These are phyloP conservation scores for Phaseolus coccineus DNA, from an alignment of 331 rosid species.

Conservation along the genomic window DNA sequence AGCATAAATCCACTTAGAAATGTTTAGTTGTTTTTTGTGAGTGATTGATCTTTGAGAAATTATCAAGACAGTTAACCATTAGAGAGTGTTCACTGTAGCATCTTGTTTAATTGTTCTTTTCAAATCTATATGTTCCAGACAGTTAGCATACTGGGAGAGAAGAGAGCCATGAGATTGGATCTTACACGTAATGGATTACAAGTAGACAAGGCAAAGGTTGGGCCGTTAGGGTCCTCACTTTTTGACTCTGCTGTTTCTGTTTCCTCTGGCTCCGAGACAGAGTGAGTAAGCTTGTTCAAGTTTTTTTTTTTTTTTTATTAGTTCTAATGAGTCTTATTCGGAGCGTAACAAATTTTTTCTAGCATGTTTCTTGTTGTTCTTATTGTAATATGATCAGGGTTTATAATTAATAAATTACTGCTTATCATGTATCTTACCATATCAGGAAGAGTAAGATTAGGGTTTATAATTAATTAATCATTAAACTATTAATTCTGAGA, in stretches of 20 bases:
- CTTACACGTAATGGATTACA: conserved; percentile 64
- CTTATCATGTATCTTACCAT: conserved; percentile 6
- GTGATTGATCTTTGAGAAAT: neutral
- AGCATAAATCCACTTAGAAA: too few species aligned
- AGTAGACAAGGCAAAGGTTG: conserved; percentile 91
- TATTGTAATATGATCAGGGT: conserved; percentile 25
- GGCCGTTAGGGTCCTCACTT: conserved; percentile 87
- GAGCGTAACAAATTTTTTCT: conserved; percentile 28
- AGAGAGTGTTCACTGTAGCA: conserved; percentile 10
- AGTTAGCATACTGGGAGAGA: conserved; percentile 69
- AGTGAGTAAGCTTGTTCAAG: conserved; percentile 70
- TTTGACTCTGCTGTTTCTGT: conserved; percentile 98
- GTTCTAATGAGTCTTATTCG: conserved; percentile 20
- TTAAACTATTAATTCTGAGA: conserved; percentile 17
- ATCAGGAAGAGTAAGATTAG: conserved; percentile 7
- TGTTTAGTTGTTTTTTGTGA: neutral
- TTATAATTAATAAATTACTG: conserved; percentile 1
- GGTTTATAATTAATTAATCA: conserved; percentile 3
- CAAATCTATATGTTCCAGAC: conserved; percentile 60
- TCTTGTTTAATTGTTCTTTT: conserved; percentile 39
- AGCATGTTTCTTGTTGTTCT: conserved; percentile 24
- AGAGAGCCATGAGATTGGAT: conserved; percentile 78
- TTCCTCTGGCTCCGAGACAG: conserved; percentile 67
- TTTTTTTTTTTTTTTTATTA: conserved; percentile 16
- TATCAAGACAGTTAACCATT: neutral